Base-by-base conservation (phyloP, 2,329 filamentous ascomycete species). In the Trichoderma sp. region DNA sequence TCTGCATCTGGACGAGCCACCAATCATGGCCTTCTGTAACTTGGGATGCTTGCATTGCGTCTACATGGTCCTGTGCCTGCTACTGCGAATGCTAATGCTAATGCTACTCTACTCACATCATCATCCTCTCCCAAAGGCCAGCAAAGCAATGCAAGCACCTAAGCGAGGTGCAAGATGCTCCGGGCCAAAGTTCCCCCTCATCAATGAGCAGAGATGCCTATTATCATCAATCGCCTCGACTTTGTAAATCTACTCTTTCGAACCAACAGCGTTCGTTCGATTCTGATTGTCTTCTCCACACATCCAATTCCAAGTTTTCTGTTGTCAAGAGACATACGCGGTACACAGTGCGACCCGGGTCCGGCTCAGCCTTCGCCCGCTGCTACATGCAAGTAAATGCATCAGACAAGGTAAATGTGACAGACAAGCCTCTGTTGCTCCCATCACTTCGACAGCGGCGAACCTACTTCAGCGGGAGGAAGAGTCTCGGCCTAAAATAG, bases 131-230 rank as follows among this genome's bases (percentile, higher is more conserved):
- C 29, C 24, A 35, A 31, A 65, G 56, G 68, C 45, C 68, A 71
- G 56, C 68, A 41, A 62, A 59, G 66, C 66, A 38, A 69, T 63
- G 59, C 59, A 71, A 60, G 31, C 59, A 29, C 59, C 38, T 71
- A 71, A 53, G 59, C 68, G 68, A 71, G 38, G 68, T 41, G 53
- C 50, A 29, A 41, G n/a, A 65, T 63, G 59, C 59, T 33, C 29
- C 59, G 33, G 29, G 27, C 29, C 18, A 62, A 62, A 16, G 27
- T 12, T 27, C 7, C 27, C 27, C 59, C 59, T n/a, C 27, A 62
- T 31, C 45, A 53, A 21, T 21, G 45, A 53, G 59, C 2, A 31
- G 59, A 62, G 18, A 62, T 3, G 21, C 5, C 29, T 1, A 9
- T 18, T 29, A 62, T 18, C 59, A 62, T 62, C 56, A 60, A 60